Conservation (phyloP, 306 rosid genomes). For the Myrica gale region DNA sequence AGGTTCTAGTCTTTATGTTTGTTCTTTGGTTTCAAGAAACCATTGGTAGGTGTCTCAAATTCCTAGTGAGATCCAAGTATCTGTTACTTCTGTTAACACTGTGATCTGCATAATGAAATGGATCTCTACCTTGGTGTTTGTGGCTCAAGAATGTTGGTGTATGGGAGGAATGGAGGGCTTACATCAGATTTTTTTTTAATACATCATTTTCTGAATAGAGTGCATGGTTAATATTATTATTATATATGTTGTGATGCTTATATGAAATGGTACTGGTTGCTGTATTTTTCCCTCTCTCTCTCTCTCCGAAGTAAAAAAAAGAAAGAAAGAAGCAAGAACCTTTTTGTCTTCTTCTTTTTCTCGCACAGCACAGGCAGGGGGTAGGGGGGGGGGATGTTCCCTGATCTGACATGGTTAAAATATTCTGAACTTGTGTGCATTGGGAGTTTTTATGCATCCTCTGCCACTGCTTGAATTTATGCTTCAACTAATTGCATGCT, state of each 20-base stretch:
- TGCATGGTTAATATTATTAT: not conserved
- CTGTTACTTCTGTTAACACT: not conserved
- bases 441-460: not conserved
- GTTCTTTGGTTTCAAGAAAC: not conserved
- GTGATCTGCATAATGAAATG: not conserved
- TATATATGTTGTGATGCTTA: not conserved
- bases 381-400: not conserved
- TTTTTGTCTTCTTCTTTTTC: not conserved
- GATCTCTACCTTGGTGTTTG: not conserved
- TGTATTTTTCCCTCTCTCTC: not conserved
- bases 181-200: not conserved
- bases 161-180: not conserved
- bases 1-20: not conserved
- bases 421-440: not conserved
- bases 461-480: not conserved
- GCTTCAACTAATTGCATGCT: constrained; percentile 1
- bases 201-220: not conserved
- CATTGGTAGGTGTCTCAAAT: not conserved
- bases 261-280: not conserved
- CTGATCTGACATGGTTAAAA: not conserved
- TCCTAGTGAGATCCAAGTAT: not conserved
- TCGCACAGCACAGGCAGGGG: too few relatives aligned
- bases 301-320: not conserved
- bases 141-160: not conserved
- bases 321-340: not conserved